Percentiles rank a stretch among this genome's conserved stretches.
These are phyloP conservation scores for Lipomyces yamadae DNA, from an alignment of 805 yeast species.

Conservation along the genomic window DNA sequence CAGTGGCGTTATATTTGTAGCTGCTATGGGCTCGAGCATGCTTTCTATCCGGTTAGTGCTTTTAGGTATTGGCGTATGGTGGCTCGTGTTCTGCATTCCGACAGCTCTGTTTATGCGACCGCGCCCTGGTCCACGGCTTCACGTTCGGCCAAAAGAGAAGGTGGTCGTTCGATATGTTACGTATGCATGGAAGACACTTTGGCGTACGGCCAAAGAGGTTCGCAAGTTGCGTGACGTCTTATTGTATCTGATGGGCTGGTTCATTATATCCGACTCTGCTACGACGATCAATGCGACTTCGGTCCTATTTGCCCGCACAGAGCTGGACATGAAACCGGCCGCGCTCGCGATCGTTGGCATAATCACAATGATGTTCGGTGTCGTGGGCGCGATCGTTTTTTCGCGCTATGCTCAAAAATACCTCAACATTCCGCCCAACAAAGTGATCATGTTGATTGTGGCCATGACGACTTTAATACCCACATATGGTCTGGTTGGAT, in stretches of 20 bases:
- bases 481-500: slow-evolving; percentile 71
- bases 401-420: slow-evolving; percentile 23
- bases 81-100: slow-evolving; percentile 74
- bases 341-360: slow-evolving; percentile 68
- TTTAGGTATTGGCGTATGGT: slow-evolving; percentile 72
- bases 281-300: slow-evolving; percentile 84
- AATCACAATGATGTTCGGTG: slow-evolving; percentile 68
- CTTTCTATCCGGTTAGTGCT: slow-evolving; percentile 62
- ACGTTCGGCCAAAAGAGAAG: slow-evolving; percentile 30
- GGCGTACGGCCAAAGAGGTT: slow-evolving; percentile 62
- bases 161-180: slow-evolving; percentile 48
- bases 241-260: slow-evolving; percentile 75
- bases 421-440: slow-evolving; percentile 48
- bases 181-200: slow-evolving; percentile 68
- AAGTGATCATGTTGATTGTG: slow-evolving; percentile 57
- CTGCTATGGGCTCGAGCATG: slow-evolving; percentile 49
- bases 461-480: slow-evolving; percentile 71
- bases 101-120: slow-evolving; percentile 55
- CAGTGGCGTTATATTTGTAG: slow-evolving; percentile 54
- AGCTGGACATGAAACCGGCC: slow-evolving; percentile 69
- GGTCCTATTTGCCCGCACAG: slow-evolving; percentile 72
- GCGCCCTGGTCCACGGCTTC: slow-evolving; percentile 50
- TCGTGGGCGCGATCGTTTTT: slow-evolving; percentile 63
- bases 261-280: slow-evolving; percentile 71
- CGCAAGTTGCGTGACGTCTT: slow-evolving; percentile 65